Evolutionary conservation across 2,329 filamentous ascomycete genomes (phyloP), one percentile per base, ranked within the genome.

Genomic region (Daldinia sp.): DNA sequence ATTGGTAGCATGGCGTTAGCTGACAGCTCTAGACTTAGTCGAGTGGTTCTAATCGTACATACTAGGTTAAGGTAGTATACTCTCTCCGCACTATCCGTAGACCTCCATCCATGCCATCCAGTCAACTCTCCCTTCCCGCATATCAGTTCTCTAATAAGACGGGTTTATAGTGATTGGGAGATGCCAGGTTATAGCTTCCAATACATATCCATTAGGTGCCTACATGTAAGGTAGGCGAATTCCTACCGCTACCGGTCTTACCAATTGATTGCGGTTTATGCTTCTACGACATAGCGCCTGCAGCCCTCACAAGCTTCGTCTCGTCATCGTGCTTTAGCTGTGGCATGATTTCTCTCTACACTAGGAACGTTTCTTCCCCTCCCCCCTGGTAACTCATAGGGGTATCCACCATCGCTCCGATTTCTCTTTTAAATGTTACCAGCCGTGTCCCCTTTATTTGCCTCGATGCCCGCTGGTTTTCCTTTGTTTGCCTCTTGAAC

Each of bases 301-400:
- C 64, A 67, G 50, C 54, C 57, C 49, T 54, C 47, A 57, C 54
- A 55, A 59, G 61, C 51, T 61, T 41, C 25, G 30, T 43, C 35
- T 64, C 64, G 64, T 67, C 64, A 67, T 67, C 58, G 47, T 64
- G 61, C 64, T 54, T 60, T 48, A 59, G 51, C 53, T 52, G 41
- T 67, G 54, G 64, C 58, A 62, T 67, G 64, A 64, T 67, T 66
- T 64, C 53, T 51, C 15, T 37, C 34, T n/a, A n/a, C n/a, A n/a
- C 39, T 45, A 8, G 13, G 39, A 45, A 45, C 19, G 6, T 61
- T 29, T 53, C 19, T 19, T 41, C 34, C 37, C 53, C 29, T 25
- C 29, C 50, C 64, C 61, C 58, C 49, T 55, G 4, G 19, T 35
- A 23, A 50, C 58, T 57, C 54, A 19, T n/a, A n/a, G n/a, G n/a